Base-by-base conservation (phyloP, 257 asterid species). In the Gardenia jasminoides region DNA sequence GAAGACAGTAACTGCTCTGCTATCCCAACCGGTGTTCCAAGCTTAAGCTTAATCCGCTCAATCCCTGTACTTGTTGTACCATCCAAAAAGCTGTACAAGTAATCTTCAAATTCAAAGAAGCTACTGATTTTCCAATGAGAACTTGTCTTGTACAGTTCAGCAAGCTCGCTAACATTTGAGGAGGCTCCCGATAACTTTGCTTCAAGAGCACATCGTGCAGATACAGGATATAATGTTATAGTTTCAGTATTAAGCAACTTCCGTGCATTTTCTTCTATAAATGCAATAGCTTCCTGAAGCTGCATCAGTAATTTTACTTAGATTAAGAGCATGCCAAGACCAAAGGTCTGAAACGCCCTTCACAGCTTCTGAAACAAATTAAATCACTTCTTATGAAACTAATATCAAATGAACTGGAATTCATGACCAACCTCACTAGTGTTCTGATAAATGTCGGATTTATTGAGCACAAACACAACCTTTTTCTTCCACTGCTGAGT, bases 401-500 rank as follows among this genome's bases (percentile, higher is more conserved):
- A 85, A 82, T 43, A 80, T 56, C 54, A 79, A 81, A 79, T 76
- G 56, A 78, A 41, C 84, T 76, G 76, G 69, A 80, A 59, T 72
- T 66, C 78, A 77, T 65, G 67, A 78, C 84, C 73, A 84, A 96
- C 99, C 99, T 96, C 99, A 31, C 83, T 88, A 28, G 82, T 79
- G 76, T 80, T 87, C 79, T 81, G 92, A 87, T 90, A 96, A 67
- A 96, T 86, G 86, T 96, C 99, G 76, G 96, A 80, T 84, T 96
- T 96, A 82, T 96, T 96, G 84, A 96, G 90, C 87, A 93, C 97
- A 41, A 96, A 92, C 74, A 96, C 93, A 73, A 92, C 81, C 81
- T 90, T 92, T 83, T 96, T 93, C 93, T 88, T 87, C 99, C 98
- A 96, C 77, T 93, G 94, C 83, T 96, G 99, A 83, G 88, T 93